Evolutionary conservation across 352 stramenopile species (phyloP).

Genomic region (Globisporangium spiculum): DNA sequence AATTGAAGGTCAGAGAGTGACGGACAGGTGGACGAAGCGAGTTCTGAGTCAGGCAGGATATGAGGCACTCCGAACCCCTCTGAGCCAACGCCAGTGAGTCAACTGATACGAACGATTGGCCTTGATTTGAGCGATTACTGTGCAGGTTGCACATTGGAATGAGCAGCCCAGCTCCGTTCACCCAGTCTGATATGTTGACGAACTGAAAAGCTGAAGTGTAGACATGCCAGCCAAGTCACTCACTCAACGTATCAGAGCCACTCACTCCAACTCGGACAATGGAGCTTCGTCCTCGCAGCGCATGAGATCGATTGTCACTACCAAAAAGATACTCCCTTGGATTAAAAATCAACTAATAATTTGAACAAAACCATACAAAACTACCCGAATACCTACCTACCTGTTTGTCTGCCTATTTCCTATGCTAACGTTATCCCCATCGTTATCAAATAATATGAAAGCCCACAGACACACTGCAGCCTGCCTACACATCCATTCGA

Average conservation of each 20-base stretch:
- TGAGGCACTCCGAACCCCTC: background rate
- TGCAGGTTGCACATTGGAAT: background rate
- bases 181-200: background rate
- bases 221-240: background rate
- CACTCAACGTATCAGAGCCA: no score
- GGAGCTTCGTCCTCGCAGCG: no score
- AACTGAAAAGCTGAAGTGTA: background rate
- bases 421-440: background rate
- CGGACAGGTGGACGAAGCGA: background rate
- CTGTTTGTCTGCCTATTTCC: background rate
- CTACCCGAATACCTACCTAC: background rate
- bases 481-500: background rate
- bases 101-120: no score
- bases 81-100: no score
- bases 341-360: background rate
- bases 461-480: background rate
- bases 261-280: no score
- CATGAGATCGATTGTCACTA: background rate
- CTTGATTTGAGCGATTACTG: background rate
- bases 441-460: background rate
- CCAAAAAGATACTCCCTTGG: background rate
- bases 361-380: background rate
- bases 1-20: background rate
- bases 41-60: background rate
- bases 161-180: background rate